Evolutionary conservation across 139 green algal genomes (phyloP), one percentile per base, ranked within the genome.

Genomic region (Mesostigma viride): DNA sequence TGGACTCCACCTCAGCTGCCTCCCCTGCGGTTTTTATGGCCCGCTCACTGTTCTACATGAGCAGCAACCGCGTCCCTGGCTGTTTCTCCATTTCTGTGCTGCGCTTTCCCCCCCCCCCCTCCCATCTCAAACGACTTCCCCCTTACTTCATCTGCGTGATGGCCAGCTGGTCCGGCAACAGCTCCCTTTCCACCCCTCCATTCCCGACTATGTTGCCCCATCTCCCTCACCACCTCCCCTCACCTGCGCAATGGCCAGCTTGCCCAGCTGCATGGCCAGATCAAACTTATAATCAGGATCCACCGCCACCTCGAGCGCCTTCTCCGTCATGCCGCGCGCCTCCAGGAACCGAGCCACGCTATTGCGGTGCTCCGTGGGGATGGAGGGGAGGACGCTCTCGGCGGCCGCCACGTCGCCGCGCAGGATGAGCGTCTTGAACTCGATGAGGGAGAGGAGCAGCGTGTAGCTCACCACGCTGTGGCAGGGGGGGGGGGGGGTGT

Each of bases 251-350:
- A 84, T 73, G 3, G 83, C 77, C 65, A 99, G 81, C 68, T 92
- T 75, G 2, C 90, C 87, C 61, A 97, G 82, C 74, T 89, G 80
- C 35, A 96, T 76, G 0, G 89, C 89, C 31, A 95, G 80, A 44
- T 95, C 89, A 69, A 95, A 95, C 30, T 80, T 78, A 84, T 96
- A 97, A 79, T 97, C 88, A 0, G 81, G 68, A 66, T 99, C 93
- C 1, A 79, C 92, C 6, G 92, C 93, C 20, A 98, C 81, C 35
- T 88, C 63, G 60, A 97, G 76, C n/a, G 93, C 93, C 63, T 90
- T 73, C 40, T 85, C 75, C 1, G 84, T 64, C 68, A 88, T 61
- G 27, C 89, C 93, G 58, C 90, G 87, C 31, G 76, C 74, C 81
- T 98, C 93, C 72, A 99, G 78, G 82, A 98, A 98, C 30, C 85